Conservation (phyloP, 805 yeast species). For the Grigorovia transvaalensis region DNA sequence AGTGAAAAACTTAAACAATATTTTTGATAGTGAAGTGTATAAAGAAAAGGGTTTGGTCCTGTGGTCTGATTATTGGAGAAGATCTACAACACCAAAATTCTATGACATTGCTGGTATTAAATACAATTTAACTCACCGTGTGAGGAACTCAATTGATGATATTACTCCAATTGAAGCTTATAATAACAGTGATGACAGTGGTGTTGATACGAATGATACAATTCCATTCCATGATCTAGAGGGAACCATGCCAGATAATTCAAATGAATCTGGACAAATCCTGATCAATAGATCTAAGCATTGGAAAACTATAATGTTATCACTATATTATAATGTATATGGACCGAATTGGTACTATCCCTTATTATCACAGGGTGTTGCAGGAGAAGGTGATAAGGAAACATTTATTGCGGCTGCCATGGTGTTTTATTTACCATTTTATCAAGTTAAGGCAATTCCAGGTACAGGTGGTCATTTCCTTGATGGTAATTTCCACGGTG, state of each 20-base stretch:
- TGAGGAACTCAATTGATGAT: conserved; percentile 30
- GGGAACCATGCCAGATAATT: conserved; percentile 58
- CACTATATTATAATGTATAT: conserved; percentile 54
- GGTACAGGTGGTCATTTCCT: conserved; percentile 31
- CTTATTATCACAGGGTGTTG: conserved; percentile 60
- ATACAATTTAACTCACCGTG: conserved; percentile 32
- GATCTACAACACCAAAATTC: conserved; percentile 66
- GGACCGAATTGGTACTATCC: conserved; percentile 66
- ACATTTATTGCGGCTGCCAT: conserved; percentile 60
- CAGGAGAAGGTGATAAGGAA: conserved; percentile 76
- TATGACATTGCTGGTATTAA: conserved; percentile 57
- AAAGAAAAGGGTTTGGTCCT: conserved; percentile 39
- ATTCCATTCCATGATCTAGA: conserved; percentile 48
- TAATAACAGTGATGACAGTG: conserved; percentile 2
- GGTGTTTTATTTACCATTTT: conserved; percentile 36
- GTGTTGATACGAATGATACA: conserved; percentile 18
- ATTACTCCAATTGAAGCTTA: conserved; percentile 24
- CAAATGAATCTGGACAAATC: conserved; percentile 65
- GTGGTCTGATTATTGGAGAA: conserved; percentile 88
- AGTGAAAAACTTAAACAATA: conserved; percentile 47
- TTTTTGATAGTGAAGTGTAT: conserved; percentile 52
- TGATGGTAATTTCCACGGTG: conserved; percentile 46
- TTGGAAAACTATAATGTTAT: conserved; percentile 44
- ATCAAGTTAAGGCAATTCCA: conserved; percentile 36
- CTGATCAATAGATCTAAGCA: conserved; percentile 53